These are phyloP conservation scores for Aurantiochytrium sp. DNA, from an alignment of 108 stramenopile genomes.

Conservation along the genomic window DNA sequence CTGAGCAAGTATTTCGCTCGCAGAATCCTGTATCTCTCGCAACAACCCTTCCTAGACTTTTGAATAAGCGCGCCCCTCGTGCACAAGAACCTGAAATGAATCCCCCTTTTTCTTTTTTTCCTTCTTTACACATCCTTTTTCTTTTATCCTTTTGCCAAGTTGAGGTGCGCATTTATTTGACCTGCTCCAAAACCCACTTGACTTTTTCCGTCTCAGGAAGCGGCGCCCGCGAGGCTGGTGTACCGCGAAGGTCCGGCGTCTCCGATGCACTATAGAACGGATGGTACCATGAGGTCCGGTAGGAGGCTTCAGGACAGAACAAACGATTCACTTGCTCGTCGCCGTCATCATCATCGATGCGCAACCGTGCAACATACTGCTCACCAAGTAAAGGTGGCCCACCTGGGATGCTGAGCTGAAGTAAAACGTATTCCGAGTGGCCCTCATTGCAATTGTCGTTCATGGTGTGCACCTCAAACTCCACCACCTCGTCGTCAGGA, in stretches of 20 bases:
- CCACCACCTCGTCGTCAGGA: constrained; percentile 31
- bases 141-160: neutral
- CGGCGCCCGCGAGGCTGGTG: neutral
- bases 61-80: no score
- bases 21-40: no score
- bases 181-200: neutral
- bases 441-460: constrained; percentile 64
- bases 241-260: neutral
- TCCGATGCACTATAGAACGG: neutral
- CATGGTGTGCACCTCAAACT: constrained; percentile 57
- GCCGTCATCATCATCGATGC: constrained; percentile 65
- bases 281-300: neutral
- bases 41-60: no score
- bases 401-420: constrained; percentile 62
- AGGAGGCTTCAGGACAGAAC: neutral
- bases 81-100: neutral
- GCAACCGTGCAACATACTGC: constrained; percentile 50
- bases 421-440: constrained; percentile 61
- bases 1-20: no score
- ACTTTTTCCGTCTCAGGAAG: neutral
- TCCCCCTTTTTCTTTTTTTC: neutral
- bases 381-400: constrained; percentile 53
- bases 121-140: neutral
- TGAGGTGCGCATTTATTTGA: neutral
- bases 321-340: neutral